Evolutionary conservation across 805 yeast genomes (phyloP), one percentile per base, ranked within the genome.

Genomic region (Blastobotrys peoriensis): DNA sequence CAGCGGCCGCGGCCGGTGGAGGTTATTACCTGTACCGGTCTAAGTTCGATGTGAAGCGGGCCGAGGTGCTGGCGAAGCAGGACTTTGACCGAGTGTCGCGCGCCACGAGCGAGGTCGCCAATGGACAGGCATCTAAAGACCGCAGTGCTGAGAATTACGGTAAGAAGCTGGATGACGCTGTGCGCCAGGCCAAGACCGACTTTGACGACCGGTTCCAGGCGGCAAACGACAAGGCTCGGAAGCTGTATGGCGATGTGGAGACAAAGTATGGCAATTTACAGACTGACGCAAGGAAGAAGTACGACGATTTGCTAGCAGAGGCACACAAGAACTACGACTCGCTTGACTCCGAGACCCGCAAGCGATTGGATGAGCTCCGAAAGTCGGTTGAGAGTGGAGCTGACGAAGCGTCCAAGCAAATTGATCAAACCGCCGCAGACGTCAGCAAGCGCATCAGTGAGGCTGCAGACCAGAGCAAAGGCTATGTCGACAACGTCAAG

Each of bases 21-120:
- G 57, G 49, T 18, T 49, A 45, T 28, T 53, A 53, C 33, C 42
- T 52, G 21, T 53, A 53, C 45, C 45, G 46, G 41, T 36, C 50
- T 20, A 43, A 48, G 23, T 46, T 41, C 42, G 44, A 51, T 15
- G 49, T 38, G 19, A 43, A 41, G 37, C 36, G 44, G 34, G 55
- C 56, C 20, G 50, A 50, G 38, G 47, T 46, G 10, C 43, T 50
- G 3, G 53, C 49, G 15, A 34, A 43, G 23, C 55, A 53, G 46
- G 57, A 52, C 37, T 40, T 44, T 27, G 41, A 47, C 28, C 42
- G 50, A 19, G 27, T 43, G 25, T 23, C 44, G 10, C 23, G 30
- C 20, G 55, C 53, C n/a, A 39, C 50, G 19, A 27, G 23, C 17
- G 38, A 38, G 15, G 18, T 39, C 21, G 33, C 34, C 41, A 8